Evolutionary conservation across 352 stramenopile species (phyloP), one percentile per base, ranked within the genome.

Genomic region (Pythium monospermum): DNA sequence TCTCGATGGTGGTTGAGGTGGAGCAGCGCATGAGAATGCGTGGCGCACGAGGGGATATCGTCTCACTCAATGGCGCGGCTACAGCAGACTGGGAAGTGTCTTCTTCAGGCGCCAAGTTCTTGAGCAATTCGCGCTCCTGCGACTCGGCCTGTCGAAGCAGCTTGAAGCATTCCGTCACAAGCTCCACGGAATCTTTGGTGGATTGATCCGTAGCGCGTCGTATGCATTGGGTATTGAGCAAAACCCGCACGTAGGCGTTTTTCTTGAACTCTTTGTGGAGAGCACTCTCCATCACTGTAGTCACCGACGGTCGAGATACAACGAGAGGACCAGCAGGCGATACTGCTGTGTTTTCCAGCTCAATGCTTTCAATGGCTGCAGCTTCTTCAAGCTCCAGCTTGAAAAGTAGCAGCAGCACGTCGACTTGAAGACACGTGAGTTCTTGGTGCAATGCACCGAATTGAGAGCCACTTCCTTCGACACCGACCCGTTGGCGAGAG

Each of bases 391-490:
- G 49, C 44, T 91, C 79, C 38, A 70, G 31, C 25, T 80, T 63
- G 28, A 82, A 88, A 7, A 85, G 40, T 22, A 82, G 23, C 7
- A 86, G 49, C 4, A 67, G 26, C 21, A 82, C 45, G 36, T 90
- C 78, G 0, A 67, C 64, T 59, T 90, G 72, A 5, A 80, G 33
- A 28, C 78, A 86, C 16, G 53, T 68, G n/a, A 87, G 47, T 23
- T 87, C 73, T 47, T 87, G 70, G n/a, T 66, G 42, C 1, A 76
- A 11, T 10, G 63, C 45, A 16, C 76, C 78, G 21, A 81, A 69
- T 37, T 85, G 74, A 3, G 73, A 79, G 0, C 78, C 74, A 12
- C 76, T 83, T 8, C 74, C 74, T 23, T 63, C 31, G 26, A 90
- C 64, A 6, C 76, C 70, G 16, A 87, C 64, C 4, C 15, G 12